Percentiles rank a stretch among this genome's conserved stretches.
These are phyloP conservation scores for Trichophyton rubrum DNA, from an alignment of 2,329 filamentous ascomycete species.

Conservation along the genomic window DNA sequence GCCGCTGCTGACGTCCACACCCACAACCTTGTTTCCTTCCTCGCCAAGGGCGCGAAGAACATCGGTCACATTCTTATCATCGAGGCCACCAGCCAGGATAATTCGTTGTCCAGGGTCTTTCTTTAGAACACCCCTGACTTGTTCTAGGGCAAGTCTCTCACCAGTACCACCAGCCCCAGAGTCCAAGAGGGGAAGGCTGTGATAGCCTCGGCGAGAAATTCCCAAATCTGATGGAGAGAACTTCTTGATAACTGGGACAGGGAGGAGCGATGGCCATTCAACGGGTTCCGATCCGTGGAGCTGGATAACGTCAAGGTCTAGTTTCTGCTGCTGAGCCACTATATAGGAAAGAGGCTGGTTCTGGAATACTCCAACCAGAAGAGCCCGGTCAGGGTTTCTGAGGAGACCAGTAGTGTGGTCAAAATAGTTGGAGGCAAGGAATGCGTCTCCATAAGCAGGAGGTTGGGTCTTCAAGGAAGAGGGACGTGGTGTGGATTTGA, in stretches of 20 bases:
- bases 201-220: conserved; percentile 63
- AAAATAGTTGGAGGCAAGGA: conserved; percentile 53
- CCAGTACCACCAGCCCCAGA: conserved; percentile 75
- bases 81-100: conserved; percentile 74
- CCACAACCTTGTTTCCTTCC: conserved; percentile 52
- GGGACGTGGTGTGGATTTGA: conserved; percentile 44
- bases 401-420: conserved; percentile 40
- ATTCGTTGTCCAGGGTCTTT: conserved; percentile 60
- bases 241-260: conserved; percentile 77
- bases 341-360: conserved; percentile 79
- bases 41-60: conserved; percentile 52
- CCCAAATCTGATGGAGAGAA: conserved; percentile 69
- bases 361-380: conserved; percentile 87
- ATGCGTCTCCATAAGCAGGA: conserved; percentile 15
- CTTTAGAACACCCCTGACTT: conserved; percentile 54
- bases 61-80: conserved; percentile 61
- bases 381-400: conserved; percentile 47
- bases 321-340: conserved; percentile 60
- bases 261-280: conserved; percentile 81
- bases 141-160: conserved; percentile 57
- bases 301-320: conserved; percentile 78
- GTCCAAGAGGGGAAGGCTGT: conserved; percentile 73
- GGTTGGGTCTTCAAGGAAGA: conserved; percentile 6
- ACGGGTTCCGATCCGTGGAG: conserved; percentile 84
- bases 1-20: conserved; percentile 87